Percentiles rank a stretch among this genome's conserved stretches.
Evolutionary conservation across 2,329 filamentous ascomycete genomes (phyloP).

Genomic region (Bipolaris gigantea): DNA sequence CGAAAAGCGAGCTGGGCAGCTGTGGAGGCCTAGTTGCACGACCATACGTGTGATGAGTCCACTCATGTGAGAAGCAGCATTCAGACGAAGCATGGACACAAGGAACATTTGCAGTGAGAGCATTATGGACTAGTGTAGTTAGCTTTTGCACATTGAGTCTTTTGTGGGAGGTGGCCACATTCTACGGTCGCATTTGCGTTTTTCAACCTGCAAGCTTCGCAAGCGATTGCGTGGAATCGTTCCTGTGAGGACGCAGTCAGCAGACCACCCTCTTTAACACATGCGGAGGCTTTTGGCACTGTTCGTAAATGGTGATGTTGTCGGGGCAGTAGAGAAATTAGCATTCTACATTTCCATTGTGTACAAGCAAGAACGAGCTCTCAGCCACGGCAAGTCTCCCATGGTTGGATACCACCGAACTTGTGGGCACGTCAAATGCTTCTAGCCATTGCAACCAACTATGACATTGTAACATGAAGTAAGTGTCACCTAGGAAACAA

Average conservation of each 20-base stretch:
- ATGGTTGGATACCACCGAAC: too few species aligned
- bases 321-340: too few species aligned
- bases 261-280: too few species aligned
- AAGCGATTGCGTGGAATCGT: constrained; percentile 27
- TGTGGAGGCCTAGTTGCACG: constrained; percentile 61
- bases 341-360: neutral
- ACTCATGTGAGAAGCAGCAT: constrained; percentile 59
- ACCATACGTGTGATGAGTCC: constrained; percentile 59
- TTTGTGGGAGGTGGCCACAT: constrained; percentile 13
- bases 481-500: too few species aligned
- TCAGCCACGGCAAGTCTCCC: too few species aligned
- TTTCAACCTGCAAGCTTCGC: constrained; percentile 32
- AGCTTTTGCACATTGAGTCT: neutral
- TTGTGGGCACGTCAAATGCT: too few species aligned
- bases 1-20: constrained; percentile 57
- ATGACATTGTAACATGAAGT: too few species aligned
- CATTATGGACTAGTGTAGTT: constrained; percentile 24
- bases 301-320: neutral
- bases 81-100: constrained; percentile 59
- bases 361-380: neutral
- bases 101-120: constrained; percentile 54
- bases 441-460: too few species aligned
- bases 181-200: constrained; percentile 34
- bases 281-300: neutral
- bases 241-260: neutral